phyloP scores from a whole-genome alignment of 2,329 filamentous ascomycete species.

The Mollisiaceae sp. region DNA sequence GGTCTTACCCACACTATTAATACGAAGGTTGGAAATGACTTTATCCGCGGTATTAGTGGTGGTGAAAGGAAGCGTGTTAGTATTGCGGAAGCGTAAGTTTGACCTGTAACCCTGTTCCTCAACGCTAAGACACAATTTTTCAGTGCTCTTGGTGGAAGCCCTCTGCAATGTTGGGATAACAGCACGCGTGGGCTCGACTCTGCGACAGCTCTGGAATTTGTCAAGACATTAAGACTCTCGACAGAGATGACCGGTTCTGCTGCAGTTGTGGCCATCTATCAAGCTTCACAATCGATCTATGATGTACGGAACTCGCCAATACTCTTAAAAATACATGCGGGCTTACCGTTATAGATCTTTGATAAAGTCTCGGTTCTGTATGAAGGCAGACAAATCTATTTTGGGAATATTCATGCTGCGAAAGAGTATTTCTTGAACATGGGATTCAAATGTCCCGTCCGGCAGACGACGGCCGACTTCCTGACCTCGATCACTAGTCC shows the following conservation, averaged over 20 bases:
- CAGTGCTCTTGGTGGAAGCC: constrained; percentile 57
- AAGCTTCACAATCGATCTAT: constrained; percentile 72
- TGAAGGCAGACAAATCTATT: constrained; percentile 74
- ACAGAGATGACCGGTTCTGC: constrained; percentile 68
- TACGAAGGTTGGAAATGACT: constrained; percentile 77
- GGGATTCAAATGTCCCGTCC: constrained; percentile 73
- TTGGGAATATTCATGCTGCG: constrained; percentile 66
- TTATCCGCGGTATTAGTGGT: constrained; percentile 72
- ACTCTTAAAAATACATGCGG: background rate
- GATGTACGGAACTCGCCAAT: constrained; percentile 26
- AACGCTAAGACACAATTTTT: constrained; percentile 49
- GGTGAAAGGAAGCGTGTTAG: constrained; percentile 81
- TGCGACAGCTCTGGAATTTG: constrained; percentile 75
- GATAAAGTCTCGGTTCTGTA: constrained; percentile 73
- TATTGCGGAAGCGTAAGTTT: constrained; percentile 70
- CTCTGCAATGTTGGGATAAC: constrained; percentile 77
- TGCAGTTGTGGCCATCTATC: constrained; percentile 72
- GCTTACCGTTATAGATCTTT: constrained; percentile 52
- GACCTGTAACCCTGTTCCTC: background rate
- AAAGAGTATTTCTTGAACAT: constrained; percentile 73
- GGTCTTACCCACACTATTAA: constrained; percentile 74
- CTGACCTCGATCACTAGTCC: constrained; percentile 74
- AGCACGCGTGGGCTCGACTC: constrained; percentile 76
- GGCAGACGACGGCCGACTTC: constrained; percentile 65
- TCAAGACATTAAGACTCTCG: constrained; percentile 66